Evolutionary conservation across 2,329 filamentous ascomycete genomes (phyloP), one percentile per base, ranked within the genome.

Genomic region (Pseudogymnoascus sp.): DNA sequence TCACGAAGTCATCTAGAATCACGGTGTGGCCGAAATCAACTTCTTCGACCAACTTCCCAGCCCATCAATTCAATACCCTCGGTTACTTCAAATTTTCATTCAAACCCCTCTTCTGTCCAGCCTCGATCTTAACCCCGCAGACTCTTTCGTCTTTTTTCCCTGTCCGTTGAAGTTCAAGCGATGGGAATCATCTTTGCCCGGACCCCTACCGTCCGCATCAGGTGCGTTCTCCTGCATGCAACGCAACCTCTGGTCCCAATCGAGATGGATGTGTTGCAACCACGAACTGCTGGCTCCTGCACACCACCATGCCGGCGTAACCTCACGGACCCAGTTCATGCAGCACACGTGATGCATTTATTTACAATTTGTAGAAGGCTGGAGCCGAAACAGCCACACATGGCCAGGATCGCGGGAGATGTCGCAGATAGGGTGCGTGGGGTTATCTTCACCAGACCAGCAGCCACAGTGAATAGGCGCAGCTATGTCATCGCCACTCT

Each of bases 401-500:
- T 5, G 2, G 47, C 47, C 26, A 56, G 47, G 47, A 56, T 56
- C 1, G n/a, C 26, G 47, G 47, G 26, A 56, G n/a, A 56, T 33
- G 47, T 56, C 47, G 26, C 47, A 33, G 47, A 7, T n/a, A 13
- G 47, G 10, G n/a, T 3, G 26, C 47, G 26, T 56, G 47, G 47
- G 26, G 47, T 31, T 31, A 31, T 33, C 47, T 31, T 56, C 26
- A 56, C 8, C n/a, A 16, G 19, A 19, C 19, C 19, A 19, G 19
- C 19, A 16, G 24, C 47, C n/a, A 33, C 26, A 10, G 13, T 5
- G 16, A 31, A 33, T 8, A 56, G 47, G 47, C 47, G 19, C 47
- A 53, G 31, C 47, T 31, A 56, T 56, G 47, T 56, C 47, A 56
- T 56, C 47, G 47, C 14, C 47, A 56, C 26, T 56, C 47, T 56